phyloP scores from a whole-genome alignment of 1,284 basidiomycete genomes.

The Pseudozyma flocculosa region DNA sequence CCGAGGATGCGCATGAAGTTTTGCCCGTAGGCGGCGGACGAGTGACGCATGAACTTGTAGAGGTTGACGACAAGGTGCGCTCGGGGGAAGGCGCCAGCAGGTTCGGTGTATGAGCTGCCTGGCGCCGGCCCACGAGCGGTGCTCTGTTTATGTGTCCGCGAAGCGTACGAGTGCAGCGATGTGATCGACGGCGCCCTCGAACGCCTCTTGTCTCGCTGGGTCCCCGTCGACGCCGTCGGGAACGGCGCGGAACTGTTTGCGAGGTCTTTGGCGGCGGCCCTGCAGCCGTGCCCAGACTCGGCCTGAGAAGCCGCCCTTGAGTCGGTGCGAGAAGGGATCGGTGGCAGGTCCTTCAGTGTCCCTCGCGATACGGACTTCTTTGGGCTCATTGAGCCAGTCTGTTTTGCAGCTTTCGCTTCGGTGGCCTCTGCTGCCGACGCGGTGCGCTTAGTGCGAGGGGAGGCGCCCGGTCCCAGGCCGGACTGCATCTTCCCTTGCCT shows the following conservation, averaged over 20 bases:
- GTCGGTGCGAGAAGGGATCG: neutral
- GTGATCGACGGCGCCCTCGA: constrained; percentile 42
- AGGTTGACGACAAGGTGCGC: constrained; percentile 61
- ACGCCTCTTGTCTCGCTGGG: constrained; percentile 2
- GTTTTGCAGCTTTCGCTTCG: neutral
- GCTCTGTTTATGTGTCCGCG: constrained; percentile 29
- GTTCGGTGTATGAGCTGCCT: constrained; percentile 13
- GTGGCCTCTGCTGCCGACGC: neutral
- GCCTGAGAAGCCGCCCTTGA: neutral
- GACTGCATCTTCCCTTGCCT: too few relatives aligned
- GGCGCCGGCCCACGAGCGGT: constrained; percentile 16
- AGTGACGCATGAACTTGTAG: constrained; percentile 61
- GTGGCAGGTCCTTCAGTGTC: neutral
- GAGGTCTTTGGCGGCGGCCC: neutral
- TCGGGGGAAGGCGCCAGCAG: constrained; percentile 56
- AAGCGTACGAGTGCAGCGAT: constrained; percentile 39
- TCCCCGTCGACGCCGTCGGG: too few relatives aligned
- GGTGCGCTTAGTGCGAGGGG: neutral
- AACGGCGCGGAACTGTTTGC: neutral
- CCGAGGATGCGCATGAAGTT: constrained; percentile 62
- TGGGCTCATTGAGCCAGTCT: neutral
- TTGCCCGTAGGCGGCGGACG: constrained; percentile 50
- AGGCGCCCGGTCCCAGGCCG: too few relatives aligned
- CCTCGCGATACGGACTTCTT: neutral
- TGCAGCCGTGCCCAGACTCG: too few relatives aligned